A percentile compares a stretch with the other conserved stretches of the same genome.
Conservation (phyloP, 768 basidiomycete species). For the Termitomyces sp. region DNA sequence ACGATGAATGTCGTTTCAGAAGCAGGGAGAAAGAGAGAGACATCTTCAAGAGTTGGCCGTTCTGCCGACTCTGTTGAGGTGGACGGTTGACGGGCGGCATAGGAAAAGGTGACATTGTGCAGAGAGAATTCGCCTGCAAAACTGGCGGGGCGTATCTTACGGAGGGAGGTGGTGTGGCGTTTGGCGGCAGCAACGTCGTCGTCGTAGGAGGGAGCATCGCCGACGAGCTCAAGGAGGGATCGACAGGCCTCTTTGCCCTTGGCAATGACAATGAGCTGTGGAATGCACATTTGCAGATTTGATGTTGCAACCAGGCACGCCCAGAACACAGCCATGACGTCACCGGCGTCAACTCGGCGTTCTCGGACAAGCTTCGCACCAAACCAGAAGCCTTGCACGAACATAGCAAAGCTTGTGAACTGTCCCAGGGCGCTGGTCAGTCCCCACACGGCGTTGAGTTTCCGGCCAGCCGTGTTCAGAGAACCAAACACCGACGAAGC, state of each 20-base stretch:
- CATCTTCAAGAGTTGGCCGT: slow-evolving; percentile 55
- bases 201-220: slow-evolving; percentile 31
- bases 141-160: slow-evolving; percentile 59
- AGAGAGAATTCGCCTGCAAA: slow-evolving; percentile 78
- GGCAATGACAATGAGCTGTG: slow-evolving; percentile 70
- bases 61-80: slow-evolving; percentile 28
- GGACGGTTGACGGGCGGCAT: slow-evolving; percentile 58
- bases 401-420: slow-evolving; percentile 87
- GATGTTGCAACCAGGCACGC: slow-evolving; percentile 88
- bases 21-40: slow-evolving; percentile 67
- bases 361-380: slow-evolving; percentile 86
- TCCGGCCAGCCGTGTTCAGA: slow-evolving; percentile 43
- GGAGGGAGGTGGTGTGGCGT: slow-evolving; percentile 41
- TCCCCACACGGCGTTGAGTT: slow-evolving; percentile 74
- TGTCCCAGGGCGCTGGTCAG: slow-evolving; percentile 63
- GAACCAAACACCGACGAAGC: slow-evolving; percentile 40
- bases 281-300: slow-evolving; percentile 85
- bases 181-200: slow-evolving; percentile 13
- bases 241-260: slow-evolving; percentile 85
- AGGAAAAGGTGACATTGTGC: slow-evolving; percentile 73
- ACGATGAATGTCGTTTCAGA: slow-evolving; percentile 89
- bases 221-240: slow-evolving; percentile 58
- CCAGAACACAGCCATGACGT: slow-evolving; percentile 98
- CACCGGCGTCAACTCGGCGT: slow-evolving; percentile 62
- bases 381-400: slow-evolving; percentile 97